Base-by-base conservation (phyloP, 371 early-diverging fungal species). In the Smittium culicis region DNA sequence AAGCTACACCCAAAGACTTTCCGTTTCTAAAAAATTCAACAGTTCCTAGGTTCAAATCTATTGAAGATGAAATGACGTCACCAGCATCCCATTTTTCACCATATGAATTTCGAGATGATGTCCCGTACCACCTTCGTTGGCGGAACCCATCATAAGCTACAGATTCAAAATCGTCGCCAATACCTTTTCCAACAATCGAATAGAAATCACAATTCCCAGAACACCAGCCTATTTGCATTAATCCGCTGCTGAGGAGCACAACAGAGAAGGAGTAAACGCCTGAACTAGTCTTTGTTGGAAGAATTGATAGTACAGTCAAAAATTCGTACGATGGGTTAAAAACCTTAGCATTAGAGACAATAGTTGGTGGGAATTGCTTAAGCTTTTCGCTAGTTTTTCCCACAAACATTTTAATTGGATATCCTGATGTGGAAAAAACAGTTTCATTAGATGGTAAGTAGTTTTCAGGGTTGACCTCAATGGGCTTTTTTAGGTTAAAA, bases 111-210 rank as follows among this genome's bases (percentile, higher is more conserved):
- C 68, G 68, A 11, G 67, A 69, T 5, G 77, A 62, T 8, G 67
- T 65, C 5, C 77, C 77, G 34, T 67, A 66, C 77, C 77, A 77
- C 57, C 70, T 70, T 70, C 74, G 71, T 57, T 54, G 60, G 17
- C 77, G 69, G 35, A 56, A 66, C 3, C 77, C 77, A 54, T 77
- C 77, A 54, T 73, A 77, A 0, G 78, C 69, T 14, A 77, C 64
- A 2, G 72, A 71, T 70, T 77, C 75, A 61, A 34, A 70, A 66
- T 77, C 77, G 25, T 77, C 77, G 65, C 77, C 77, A 0, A 77
- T 77, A 33, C 77, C 77, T 54, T 77, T 67, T 29, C 77, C 77
- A 66, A 73, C 71, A 65, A 72, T 71, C 0, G 77, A 77, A 27
- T 69, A 71, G 30, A 73, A 73, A 2, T 58, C 68, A 45, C 71